These are phyloP conservation scores for Neonectria neomacrospora DNA, from an alignment of 2,329 filamentous ascomycete genomes.

Conservation along the genomic window DNA sequence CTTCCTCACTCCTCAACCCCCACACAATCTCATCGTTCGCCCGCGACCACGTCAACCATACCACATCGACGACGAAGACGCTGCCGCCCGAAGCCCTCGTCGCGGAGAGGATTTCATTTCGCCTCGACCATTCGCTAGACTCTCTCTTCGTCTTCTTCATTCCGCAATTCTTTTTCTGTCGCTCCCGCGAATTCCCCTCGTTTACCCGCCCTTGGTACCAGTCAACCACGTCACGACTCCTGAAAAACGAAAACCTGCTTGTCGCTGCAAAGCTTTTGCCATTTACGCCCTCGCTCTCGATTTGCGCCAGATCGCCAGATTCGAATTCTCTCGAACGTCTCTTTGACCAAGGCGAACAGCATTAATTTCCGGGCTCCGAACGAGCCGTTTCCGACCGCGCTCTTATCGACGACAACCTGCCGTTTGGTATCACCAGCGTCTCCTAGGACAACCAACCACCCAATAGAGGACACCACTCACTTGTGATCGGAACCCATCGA, in stretches of 20 bases:
- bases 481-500: conserved; percentile 14
- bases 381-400: conserved; percentile 10
- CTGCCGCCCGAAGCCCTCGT: conserved; percentile 38
- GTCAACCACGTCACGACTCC: conserved; percentile 31
- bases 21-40: conserved; percentile 38
- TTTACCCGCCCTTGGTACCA: conserved; percentile 26
- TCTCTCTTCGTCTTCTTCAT: conserved; percentile 30
- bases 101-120: conserved; percentile 41
- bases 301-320: neutral
- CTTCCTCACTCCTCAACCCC: conserved; percentile 36
- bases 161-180: conserved; percentile 36
- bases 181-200: conserved; percentile 39
- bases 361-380: conserved; percentile 8
- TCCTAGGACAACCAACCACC: conserved; percentile 20
- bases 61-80: conserved; percentile 42
- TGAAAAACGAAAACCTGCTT: conserved; percentile 26
- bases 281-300: conserved; percentile 1
- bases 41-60: conserved; percentile 36
- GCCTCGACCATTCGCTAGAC: conserved; percentile 43
- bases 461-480: conserved; percentile 11
- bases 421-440: conserved; percentile 8
- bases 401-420: conserved; percentile 10
- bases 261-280: neutral
- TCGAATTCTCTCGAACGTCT: neutral
- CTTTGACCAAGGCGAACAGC: conserved; percentile 8